Base-by-base conservation (phyloP, 83 land plant species). In the Picea abies region DNA sequence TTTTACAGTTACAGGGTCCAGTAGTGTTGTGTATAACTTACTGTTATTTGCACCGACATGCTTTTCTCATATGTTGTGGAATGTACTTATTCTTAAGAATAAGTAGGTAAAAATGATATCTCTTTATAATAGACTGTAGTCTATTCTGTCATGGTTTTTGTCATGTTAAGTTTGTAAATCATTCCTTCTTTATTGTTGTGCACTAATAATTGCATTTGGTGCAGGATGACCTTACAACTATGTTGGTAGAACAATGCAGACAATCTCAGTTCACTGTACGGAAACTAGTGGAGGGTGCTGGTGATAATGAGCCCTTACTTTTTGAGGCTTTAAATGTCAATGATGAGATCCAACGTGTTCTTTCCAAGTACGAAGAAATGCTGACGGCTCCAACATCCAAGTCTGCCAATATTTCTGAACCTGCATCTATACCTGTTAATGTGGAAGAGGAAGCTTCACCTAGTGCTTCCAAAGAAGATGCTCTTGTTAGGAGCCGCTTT, bases 271-370 rank as follows among this genome's bases (percentile, higher is more conserved):
- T 90, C 56, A 84, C 82, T n/a, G 64, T 94, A 37, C 95, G 94
- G 89, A 89, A 90, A 83, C 85, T 96, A 78, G 84, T 96, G 64
- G 89, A 94, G 79, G 90, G 85, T 79, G 86, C 90, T 1, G 84
- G 79, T 68, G 96, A 93, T 35, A 89, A 91, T 79, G 99, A 94
- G 41, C 80, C 76, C 11, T 81, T 93, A 76, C 91, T 96, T 37
- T 93, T 91, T 75, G 96, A 96, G 81, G 96, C 95, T 52, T 90
- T 96, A 62, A 86, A 88, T 83, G 87, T 96, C 58, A 88, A 96
- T 63, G 99, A 96, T 71, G 93, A 90, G 82, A 92, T 96, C 35
- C 93, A 93, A 79, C 87, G 79, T 22, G 91, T 89, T 37, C 79
- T 92, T 16, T 25, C 87, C 61, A 91, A 87, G 85, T 91, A 83